Evolutionary conservation across 2,329 filamentous ascomycete species (phyloP), one percentile per base, ranked within the genome.

Genomic region (Penicillium sp.): DNA sequence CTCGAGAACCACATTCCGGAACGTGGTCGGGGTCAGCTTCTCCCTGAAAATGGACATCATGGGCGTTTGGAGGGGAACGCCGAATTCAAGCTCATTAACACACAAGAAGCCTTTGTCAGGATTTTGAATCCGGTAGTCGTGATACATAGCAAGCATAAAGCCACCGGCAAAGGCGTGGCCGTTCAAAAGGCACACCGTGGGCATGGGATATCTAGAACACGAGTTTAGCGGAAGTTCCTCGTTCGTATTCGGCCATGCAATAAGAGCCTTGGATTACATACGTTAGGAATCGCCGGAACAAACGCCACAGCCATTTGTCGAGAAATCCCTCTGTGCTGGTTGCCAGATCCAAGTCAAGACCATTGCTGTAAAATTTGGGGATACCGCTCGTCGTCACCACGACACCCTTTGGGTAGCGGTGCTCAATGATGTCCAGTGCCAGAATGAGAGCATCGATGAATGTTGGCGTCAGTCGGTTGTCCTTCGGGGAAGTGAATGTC

Each of bases 101-200:
- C 91, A 94, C 42, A 91, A 75, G 76, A 87, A 93, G n/a, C 91
- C 92, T 22, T 84, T 82, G 1, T 82, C 71, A 0, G 88, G 84
- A 71, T 89, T 89, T 80, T 91, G 90, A 67, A 95, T 82, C 30
- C 92, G 86, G 79, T 95, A 95, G 78, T 94, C 91, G 77, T 93
- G 90, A 77, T 90, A 87, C 85, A 92, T 91, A 60, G 90, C 86
- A 10, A 90, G 80, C 88, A 95, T 93, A 62, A 93, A 81, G n/a
- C 90, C 91, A 49, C 86, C 91, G 6, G 91, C 92, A 74, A 93
- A 95, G 57, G 88, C 87, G 75, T 96, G 92, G 25, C 91, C 91
- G 69, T 92, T 92, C 57, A 94, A 72, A 8, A 93, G 81, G n/a
- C 90, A 88, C 53, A 95, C 77, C 3, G 91, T 95, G 26, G 91